Conservation (phyloP, 257 asterid genomes). For the Gentiana macrophylla region DNA sequence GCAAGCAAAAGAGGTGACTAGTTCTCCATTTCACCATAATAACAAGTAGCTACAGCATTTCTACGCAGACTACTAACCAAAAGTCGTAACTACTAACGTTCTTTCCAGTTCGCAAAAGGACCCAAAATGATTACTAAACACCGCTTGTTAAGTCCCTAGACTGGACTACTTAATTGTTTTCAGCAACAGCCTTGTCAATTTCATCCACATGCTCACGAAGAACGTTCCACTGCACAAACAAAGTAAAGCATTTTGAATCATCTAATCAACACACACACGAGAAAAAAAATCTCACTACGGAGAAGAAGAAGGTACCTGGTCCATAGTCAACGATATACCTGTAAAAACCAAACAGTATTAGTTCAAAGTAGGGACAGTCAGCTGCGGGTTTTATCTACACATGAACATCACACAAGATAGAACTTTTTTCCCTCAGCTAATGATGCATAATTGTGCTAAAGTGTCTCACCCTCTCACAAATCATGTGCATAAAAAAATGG, state of each 20-base stretch:
- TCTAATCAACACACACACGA: slow-evolving; percentile 1
- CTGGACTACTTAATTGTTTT: slow-evolving; percentile 17
- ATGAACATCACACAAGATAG: no score
- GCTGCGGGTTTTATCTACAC: no score
- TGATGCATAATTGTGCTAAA: no score
- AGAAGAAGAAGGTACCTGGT: slow-evolving; percentile 38
- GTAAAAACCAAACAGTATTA: slow-evolving; percentile 7
- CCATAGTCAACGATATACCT: slow-evolving; percentile 73
- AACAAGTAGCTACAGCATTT: no score
- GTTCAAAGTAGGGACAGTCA: background rate
- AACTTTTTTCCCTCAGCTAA: no score
- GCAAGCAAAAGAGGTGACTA: no score
- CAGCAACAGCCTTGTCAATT: slow-evolving; percentile 52
- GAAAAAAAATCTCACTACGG: background rate
- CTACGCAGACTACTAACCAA: no score
- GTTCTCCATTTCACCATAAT: no score
- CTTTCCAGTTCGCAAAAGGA: no score
- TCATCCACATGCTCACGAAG: slow-evolving; percentile 67
- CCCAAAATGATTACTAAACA: background rate
- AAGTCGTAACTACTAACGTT: no score
- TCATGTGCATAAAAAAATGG: no score
- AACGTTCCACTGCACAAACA: slow-evolving; percentile 58
- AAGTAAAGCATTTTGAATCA: background rate
- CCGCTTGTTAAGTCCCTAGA: background rate
- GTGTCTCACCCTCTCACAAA: no score